Evolutionary conservation across 2,329 filamentous ascomycete genomes (phyloP), one percentile per base, ranked within the genome.

Genomic region (Xylariomycetidae sp.): DNA sequence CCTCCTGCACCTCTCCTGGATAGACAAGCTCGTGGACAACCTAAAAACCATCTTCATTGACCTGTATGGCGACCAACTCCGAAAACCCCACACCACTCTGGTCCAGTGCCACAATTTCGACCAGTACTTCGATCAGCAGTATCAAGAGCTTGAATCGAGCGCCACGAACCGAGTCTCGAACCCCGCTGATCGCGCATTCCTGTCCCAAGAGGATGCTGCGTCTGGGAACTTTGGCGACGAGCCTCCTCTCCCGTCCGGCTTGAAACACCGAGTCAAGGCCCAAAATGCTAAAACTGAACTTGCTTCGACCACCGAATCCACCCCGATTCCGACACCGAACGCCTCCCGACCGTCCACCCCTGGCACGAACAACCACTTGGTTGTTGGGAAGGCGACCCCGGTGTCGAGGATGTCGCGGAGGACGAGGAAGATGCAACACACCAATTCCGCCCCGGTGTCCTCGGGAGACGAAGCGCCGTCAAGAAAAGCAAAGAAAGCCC

Each of bases 21-120:
- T 96, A 45, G 92, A 98, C 61, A 88, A 92, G 59, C 80, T 98
- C 29, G 79, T 98, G 47, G 90, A 95, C 54, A 94, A 96, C 53
- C 87, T 96, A 52, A 86, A 82, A 57, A 88, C 85, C 8, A 80
- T 98, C 20, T 98, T 96, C 55, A 74, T 92, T 46, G 85, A 88
- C 45, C 72, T 95, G 18, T 98, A 96, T 58, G 85, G 81, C 47
- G 82, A 92, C 38, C 84, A 95, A 59, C 67, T 98, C 35, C 88
- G 79, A 57, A 85, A 85, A 48, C 76, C 84, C 17, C 76, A 90
- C 55, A 85, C 80, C 9, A 87, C 84, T 34, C 70, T 85, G 15
- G 71, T 92, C 37, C 77, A 89, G 55, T 95, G 88, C 63, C 58
- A 69, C 32, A 74, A 76, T 31, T 98, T 98, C 56, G 87, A 93